Conservation (phyloP, 805 yeast genomes). For the Candida maris region DNA sequence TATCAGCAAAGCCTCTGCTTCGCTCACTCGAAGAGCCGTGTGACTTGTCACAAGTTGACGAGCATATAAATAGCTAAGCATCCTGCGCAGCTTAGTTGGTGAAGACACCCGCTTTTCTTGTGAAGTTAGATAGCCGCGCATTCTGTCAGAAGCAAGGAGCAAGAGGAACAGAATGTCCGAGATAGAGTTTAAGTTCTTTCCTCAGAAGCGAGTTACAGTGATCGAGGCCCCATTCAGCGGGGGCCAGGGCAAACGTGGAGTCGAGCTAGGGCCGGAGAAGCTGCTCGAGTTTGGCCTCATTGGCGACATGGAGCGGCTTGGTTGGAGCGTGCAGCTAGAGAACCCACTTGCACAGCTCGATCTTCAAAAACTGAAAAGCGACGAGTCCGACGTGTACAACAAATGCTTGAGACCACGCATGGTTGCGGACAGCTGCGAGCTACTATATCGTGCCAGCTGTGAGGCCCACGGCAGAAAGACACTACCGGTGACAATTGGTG, state of each 20-base stretch:
- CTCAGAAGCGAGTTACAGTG: slow-evolving; percentile 56
- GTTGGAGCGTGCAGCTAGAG: slow-evolving; percentile 60
- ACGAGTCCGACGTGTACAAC: slow-evolving; percentile 47
- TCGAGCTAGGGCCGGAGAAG: slow-evolving; percentile 88
- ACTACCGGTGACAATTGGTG: slow-evolving; percentile 86
- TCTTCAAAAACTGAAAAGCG: slow-evolving; percentile 40
- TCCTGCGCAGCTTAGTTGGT: no score
- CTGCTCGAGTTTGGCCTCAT: slow-evolving; percentile 70
- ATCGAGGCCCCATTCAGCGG: slow-evolving; percentile 92
- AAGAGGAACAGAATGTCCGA: slow-evolving; percentile 10
- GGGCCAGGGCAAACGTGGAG: slow-evolving; percentile 93
- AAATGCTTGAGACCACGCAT: slow-evolving; percentile 67
- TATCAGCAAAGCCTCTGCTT: no score
- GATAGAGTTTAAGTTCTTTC: slow-evolving; percentile 49
- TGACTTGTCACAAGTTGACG: no score
- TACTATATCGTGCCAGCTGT: slow-evolving; percentile 58
- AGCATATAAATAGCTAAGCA: no score
- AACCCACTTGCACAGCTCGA: slow-evolving; percentile 53
- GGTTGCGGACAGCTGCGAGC: slow-evolving; percentile 70
- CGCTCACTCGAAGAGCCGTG: no score
- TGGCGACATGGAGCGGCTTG: slow-evolving; percentile 57
- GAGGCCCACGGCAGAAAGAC: slow-evolving; percentile 43
- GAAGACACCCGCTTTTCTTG: no score
- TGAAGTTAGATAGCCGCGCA: no score
- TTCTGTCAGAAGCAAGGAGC: no score